phyloP scores from a whole-genome alignment of 2,329 filamentous ascomycete species.

The Pestalotiopsis sp. region DNA sequence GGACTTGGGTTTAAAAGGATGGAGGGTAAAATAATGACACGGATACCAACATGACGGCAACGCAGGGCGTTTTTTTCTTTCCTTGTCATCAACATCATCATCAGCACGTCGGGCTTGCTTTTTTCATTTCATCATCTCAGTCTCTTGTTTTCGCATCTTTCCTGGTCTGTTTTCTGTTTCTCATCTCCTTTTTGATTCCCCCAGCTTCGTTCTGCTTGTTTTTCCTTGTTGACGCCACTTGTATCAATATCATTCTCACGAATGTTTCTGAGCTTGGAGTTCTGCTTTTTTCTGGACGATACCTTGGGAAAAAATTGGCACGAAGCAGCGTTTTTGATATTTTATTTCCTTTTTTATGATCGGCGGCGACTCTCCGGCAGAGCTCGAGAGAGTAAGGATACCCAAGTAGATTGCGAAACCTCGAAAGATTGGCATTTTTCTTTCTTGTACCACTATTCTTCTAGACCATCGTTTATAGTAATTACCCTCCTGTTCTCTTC shows the following conservation, averaged over 20 bases:
- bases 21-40: conserved; percentile 18
- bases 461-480: conserved; percentile 29
- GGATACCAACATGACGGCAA: conserved; percentile 24
- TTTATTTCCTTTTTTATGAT: not conserved
- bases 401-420: not conserved
- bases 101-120: not conserved
- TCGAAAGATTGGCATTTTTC: not conserved
- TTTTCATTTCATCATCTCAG: conserved; percentile 11
- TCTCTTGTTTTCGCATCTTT: conserved; percentile 13
- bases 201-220: not conserved
- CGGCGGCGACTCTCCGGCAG: not conserved
- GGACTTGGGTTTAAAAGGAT: conserved; percentile 18
- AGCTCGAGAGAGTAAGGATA: not conserved
- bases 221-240: not conserved
- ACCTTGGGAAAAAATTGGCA: not conserved
- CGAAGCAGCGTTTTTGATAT: not conserved
- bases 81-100: conserved; percentile 19
- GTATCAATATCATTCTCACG: not conserved
- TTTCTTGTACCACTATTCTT: conserved; percentile 28
- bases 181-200: not conserved
- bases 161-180: not conserved
- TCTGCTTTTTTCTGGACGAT: not conserved
- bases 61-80: conserved; percentile 15
- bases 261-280: not conserved
- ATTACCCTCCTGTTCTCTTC: conserved; percentile 17